Conservation (phyloP, 352 stramenopile genomes). For the Elongisporangium anandrum region DNA sequence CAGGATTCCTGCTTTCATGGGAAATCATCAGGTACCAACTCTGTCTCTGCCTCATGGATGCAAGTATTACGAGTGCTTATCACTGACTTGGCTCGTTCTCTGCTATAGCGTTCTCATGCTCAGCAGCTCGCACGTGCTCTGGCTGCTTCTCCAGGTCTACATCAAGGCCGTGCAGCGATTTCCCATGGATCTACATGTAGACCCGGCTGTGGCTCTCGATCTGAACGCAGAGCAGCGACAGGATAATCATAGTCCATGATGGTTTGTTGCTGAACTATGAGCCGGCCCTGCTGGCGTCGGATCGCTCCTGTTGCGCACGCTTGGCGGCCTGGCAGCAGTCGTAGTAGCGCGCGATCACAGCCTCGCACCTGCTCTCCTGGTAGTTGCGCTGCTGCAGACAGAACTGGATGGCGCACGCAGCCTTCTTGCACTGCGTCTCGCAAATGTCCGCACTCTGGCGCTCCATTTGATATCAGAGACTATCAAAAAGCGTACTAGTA, state of each 20-base stretch:
- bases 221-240: not conserved
- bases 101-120: slow-evolving; percentile 29
- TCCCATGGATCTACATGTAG: slow-evolving; percentile 1
- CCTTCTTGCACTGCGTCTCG: slow-evolving; percentile 60
- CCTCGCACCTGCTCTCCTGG: slow-evolving; percentile 63
- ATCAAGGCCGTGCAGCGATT: slow-evolving; percentile 12
- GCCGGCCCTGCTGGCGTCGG: not conserved
- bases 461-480: slow-evolving; percentile 7
- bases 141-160: slow-evolving; percentile 27
- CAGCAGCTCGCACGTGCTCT: slow-evolving; percentile 44
- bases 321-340: slow-evolving; percentile 61
- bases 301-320: slow-evolving; percentile 16
- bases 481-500: not conserved
- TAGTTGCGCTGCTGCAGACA: slow-evolving; percentile 73
- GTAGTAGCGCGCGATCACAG: slow-evolving; percentile 65
- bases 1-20: slow-evolving; percentile 26
- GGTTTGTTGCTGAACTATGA: not conserved
- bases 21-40: slow-evolving; percentile 31
- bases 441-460: slow-evolving; percentile 29
- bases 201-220: not conserved
- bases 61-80: not conserved
- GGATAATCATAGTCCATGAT: too few species aligned
- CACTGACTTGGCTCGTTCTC: not conserved
- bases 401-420: slow-evolving; percentile 79
- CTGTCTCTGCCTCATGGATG: not conserved